phyloP scores from a whole-genome alignment of 2,329 filamentous ascomycete genomes.

The Dendryphion nanum region DNA sequence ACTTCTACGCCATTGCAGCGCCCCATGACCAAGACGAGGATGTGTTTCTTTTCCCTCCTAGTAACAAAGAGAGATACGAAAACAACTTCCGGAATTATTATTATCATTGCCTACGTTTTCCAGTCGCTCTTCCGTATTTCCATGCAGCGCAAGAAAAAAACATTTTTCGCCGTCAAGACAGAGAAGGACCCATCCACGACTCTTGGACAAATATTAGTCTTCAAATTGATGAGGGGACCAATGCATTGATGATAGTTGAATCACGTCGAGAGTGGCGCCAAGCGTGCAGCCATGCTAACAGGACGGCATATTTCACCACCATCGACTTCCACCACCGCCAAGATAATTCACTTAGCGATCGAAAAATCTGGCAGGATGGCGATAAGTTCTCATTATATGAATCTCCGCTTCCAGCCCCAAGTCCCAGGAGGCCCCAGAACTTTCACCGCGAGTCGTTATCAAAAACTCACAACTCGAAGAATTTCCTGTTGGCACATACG shows the following conservation, averaged over 20 bases:
- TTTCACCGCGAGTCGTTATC: constrained; percentile 52
- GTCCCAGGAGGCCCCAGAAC: constrained; percentile 39
- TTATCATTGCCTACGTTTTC: constrained; percentile 66
- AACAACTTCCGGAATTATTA: constrained; percentile 69
- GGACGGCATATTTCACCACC: constrained; percentile 64
- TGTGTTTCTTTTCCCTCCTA: no score
- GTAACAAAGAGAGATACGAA: no score
- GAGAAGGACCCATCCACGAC: constrained; percentile 70
- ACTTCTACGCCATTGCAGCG: constrained; percentile 70
- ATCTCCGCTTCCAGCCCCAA: constrained; percentile 33
- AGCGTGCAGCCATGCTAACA: constrained; percentile 55
- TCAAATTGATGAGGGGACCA: constrained; percentile 58
- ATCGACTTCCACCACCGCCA: constrained; percentile 31
- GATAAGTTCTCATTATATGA: constrained; percentile 22
- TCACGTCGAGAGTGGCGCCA: constrained; percentile 66
- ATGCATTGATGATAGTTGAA: constrained; percentile 63
- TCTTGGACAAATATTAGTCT: constrained; percentile 69
- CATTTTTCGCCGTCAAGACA: constrained; percentile 65
- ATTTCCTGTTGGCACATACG: constrained; percentile 55
- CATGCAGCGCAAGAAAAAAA: constrained; percentile 37
- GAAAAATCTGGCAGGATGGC: constrained; percentile 17
- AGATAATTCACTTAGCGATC: background rate
- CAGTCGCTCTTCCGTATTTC: constrained; percentile 52
- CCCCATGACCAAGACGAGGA: constrained; percentile 62
- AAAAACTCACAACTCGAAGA: constrained; percentile 38